Conservation (phyloP, 768 basidiomycete species). For the Pisolithus sp. region DNA sequence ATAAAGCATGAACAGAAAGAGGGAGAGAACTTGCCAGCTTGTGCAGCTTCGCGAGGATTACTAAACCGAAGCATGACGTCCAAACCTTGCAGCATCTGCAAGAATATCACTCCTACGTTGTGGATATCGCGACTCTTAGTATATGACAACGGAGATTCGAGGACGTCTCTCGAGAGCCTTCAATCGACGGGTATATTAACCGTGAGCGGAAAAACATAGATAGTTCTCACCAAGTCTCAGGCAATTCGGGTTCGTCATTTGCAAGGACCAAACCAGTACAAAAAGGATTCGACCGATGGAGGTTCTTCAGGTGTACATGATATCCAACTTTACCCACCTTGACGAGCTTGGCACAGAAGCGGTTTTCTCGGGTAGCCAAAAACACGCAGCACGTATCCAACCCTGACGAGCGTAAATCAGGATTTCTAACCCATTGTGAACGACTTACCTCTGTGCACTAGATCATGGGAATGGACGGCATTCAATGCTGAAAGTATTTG, state of each 20-base stretch:
- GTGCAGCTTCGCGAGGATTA: slow-evolving; percentile 52
- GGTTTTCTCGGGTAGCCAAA: slow-evolving; percentile 45
- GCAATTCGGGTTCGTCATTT: slow-evolving; percentile 17
- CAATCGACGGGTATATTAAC: slow-evolving; percentile 1
- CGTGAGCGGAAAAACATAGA: neutral
- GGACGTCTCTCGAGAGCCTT: slow-evolving; percentile 74
- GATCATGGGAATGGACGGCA: slow-evolving; percentile 53
- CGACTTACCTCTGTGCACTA: slow-evolving; percentile 62
- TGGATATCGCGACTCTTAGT: slow-evolving; percentile 79
- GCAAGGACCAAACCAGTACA: slow-evolving; percentile 20
- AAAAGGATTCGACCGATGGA: slow-evolving; percentile 83
- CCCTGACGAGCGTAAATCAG: slow-evolving; percentile 30
- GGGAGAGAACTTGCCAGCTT: slow-evolving; percentile 36
- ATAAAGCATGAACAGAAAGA: neutral
- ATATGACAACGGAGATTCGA: slow-evolving; percentile 74
- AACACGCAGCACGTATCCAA: slow-evolving; percentile 57
- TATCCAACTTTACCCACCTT: slow-evolving; percentile 74
- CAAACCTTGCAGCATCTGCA: slow-evolving; percentile 83
- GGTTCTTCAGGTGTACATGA: slow-evolving; percentile 64
- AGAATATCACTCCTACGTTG: slow-evolving; percentile 66
- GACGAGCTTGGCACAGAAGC: slow-evolving; percentile 53
- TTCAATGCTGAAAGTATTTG: slow-evolving; percentile 70
- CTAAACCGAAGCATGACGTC: slow-evolving; percentile 52
- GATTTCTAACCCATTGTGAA: neutral
- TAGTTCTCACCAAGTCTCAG: slow-evolving; percentile 25